Evolutionary conservation across 2,329 filamentous ascomycete species (phyloP).

Genomic region (Fusarium staphyleae): DNA sequence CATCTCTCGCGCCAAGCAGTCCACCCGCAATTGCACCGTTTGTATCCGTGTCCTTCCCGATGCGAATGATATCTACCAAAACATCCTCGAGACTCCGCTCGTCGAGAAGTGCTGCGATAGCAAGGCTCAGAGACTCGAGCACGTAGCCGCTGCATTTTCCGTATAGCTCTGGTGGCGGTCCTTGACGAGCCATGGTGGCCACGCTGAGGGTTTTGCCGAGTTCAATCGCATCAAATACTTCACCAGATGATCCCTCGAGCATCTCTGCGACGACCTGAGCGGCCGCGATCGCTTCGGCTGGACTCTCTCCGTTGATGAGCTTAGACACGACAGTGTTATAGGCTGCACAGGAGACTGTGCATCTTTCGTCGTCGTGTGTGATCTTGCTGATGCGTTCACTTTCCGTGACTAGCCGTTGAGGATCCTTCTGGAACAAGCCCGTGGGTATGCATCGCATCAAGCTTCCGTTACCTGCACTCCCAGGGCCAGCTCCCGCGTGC

Average conservation of each 20-base stretch:
- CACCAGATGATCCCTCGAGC: constrained; percentile 32
- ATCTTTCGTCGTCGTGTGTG: constrained; percentile 49
- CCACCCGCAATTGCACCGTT: constrained; percentile 57
- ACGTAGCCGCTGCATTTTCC: constrained; percentile 50
- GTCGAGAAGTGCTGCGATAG: constrained; percentile 53
- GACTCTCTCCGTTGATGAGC: constrained; percentile 41
- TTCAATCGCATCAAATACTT: constrained; percentile 40
- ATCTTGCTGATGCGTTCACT: constrained; percentile 49
- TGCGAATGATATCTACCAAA: constrained; percentile 53
- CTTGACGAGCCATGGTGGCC: constrained; percentile 42
- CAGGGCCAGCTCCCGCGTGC: constrained; percentile 48
- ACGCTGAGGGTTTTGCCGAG: constrained; percentile 41
- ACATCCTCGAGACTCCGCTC: constrained; percentile 50
- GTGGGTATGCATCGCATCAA: constrained; percentile 58
- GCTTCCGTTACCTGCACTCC: constrained; percentile 53
- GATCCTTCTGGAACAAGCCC: constrained; percentile 48
- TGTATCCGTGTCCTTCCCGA: constrained; percentile 56
- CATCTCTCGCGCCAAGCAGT: constrained; percentile 54
- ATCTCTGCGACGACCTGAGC: constrained; percentile 35
- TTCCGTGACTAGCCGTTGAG: constrained; percentile 41
- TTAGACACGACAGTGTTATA: constrained; percentile 50
- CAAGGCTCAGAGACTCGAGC: constrained; percentile 51
- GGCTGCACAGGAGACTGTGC: constrained; percentile 48
- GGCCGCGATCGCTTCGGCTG: constrained; percentile 41
- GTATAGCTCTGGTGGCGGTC: constrained; percentile 40